Evolutionary conservation across 2,329 filamentous ascomycete species (phyloP).

Genomic region (Paraphoma chrysanthemicola): DNA sequence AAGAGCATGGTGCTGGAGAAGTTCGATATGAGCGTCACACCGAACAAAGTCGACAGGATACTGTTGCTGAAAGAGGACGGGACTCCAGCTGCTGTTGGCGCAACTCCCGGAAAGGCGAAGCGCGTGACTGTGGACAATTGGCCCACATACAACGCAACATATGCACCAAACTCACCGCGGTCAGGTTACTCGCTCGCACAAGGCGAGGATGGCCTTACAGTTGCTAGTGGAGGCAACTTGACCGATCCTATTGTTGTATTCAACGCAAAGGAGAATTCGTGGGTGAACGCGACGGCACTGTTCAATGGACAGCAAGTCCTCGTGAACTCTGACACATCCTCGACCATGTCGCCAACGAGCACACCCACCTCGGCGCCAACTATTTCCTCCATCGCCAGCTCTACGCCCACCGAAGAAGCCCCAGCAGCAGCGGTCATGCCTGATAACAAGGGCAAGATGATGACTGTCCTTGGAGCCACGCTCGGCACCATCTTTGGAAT

Average conservation of each 20-base stretch:
- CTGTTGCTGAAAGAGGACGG: conserved; percentile 70
- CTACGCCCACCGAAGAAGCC: conserved; percentile 43
- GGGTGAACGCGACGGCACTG: conserved; percentile 74
- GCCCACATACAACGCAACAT: conserved; percentile 78
- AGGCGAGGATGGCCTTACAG: conserved; percentile 69
- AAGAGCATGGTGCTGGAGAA: conserved; percentile 79
- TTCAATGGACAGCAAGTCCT: conserved; percentile 59
- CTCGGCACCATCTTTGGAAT: conserved; percentile 82
- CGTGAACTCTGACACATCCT: conserved; percentile 32
- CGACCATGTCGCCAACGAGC: conserved; percentile 44
- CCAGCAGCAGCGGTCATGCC: conserved; percentile 34
- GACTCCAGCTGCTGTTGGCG: conserved; percentile 54
- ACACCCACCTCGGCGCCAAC: conserved; percentile 26
- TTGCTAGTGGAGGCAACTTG: conserved; percentile 75
- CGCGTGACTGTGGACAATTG: conserved; percentile 69
- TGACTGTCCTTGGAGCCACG: conserved; percentile 77
- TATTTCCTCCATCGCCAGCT: conserved; percentile 29
- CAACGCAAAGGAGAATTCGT: conserved; percentile 75
- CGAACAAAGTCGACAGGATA: conserved; percentile 76
- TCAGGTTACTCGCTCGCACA: conserved; percentile 76
- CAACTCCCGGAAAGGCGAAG: conserved; percentile 57
- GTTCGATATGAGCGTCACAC: conserved; percentile 76
- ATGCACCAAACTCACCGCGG: conserved; percentile 71
- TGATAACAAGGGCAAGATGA: conserved; percentile 55
- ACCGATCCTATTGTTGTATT: conserved; percentile 78